Conservation (phyloP, 495 filamentous ascomycete species). For the Daldinia bambusicola region DNA sequence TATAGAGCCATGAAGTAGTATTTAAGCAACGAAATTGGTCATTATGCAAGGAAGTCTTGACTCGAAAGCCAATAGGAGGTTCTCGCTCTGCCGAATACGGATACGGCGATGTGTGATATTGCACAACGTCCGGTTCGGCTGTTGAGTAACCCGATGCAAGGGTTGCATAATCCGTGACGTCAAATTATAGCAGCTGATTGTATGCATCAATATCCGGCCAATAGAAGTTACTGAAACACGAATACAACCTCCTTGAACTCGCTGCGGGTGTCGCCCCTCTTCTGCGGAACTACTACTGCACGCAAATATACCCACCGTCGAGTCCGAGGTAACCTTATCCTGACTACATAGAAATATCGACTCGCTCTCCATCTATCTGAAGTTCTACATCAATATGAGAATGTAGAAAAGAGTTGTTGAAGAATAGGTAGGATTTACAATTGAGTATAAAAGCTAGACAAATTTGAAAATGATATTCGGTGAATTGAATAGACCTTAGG, state of each 20-base stretch:
- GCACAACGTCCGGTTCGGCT: constrained; percentile 10
- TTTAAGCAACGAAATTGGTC: constrained; percentile 13
- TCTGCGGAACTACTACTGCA: background rate
- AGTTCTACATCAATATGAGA: background rate
- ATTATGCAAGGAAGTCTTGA: constrained; percentile 6
- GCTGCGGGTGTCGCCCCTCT: background rate
- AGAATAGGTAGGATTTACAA: too few species aligned
- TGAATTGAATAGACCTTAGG: too few species aligned
- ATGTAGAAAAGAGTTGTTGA: background rate
- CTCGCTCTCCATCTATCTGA: background rate
- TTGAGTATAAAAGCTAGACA: too few species aligned
- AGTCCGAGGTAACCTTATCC: constrained; percentile 1
- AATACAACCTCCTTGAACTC: constrained; percentile 24
- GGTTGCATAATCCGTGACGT: constrained; percentile 19
- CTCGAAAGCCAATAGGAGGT: constrained; percentile 17
- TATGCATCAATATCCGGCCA: constrained; percentile 15
- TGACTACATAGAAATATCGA: background rate
- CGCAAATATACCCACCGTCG: background rate
- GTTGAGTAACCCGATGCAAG: constrained; percentile 20
- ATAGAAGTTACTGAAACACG: constrained; percentile 20
- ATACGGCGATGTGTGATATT: constrained; percentile 34
- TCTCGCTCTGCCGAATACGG: constrained; percentile 33
- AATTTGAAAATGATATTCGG: too few species aligned
- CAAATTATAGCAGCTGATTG: constrained; percentile 14
- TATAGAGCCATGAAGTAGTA: background rate